These are phyloP conservation scores for Trichoderma gamsii DNA, from an alignment of 495 filamentous ascomycete genomes.

Conservation along the genomic window DNA sequence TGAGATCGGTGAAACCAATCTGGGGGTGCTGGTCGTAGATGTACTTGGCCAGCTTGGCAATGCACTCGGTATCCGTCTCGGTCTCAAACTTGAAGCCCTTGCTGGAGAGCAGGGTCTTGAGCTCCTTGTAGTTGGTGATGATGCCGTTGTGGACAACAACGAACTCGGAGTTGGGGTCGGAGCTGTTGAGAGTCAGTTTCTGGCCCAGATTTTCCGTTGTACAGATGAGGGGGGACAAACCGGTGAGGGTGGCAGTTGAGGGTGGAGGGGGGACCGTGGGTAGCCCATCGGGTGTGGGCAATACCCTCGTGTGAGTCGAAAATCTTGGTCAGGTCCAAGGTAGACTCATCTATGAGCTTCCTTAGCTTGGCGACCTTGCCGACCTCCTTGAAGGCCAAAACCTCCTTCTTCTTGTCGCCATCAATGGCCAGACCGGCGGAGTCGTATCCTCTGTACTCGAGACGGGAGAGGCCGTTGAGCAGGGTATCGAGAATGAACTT, in stretches of 20 bases:
- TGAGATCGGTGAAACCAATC: constrained; percentile 91
- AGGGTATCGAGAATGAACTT: constrained; percentile 91
- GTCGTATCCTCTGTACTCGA: constrained; percentile 96
- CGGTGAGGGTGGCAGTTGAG: constrained; percentile 97
- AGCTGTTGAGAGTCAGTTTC: constrained; percentile 29
- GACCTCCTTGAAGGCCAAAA: constrained; percentile 96
- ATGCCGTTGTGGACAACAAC: constrained; percentile 98
- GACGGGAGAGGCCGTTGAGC: constrained; percentile 83
- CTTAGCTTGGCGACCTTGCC: constrained; percentile 97
- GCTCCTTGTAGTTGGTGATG: constrained; percentile 99
- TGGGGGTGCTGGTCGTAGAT: constrained; percentile 92
- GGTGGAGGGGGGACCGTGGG: constrained; percentile 88
- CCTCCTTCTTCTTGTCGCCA: constrained; percentile 97
- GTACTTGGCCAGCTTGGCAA: constrained; percentile 97
- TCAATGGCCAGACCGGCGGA: constrained; percentile 94
- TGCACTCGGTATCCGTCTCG: constrained; percentile 97
- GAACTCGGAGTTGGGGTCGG: constrained; percentile 89
- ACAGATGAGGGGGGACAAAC: constrained; percentile 45
- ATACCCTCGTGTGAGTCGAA: constrained; percentile 98
- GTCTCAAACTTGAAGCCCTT: constrained; percentile 99
- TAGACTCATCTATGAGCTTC: constrained; percentile 76
- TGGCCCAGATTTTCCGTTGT: not conserved
- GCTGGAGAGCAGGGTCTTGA: constrained; percentile 83
- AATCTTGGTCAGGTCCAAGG: constrained; percentile 79
- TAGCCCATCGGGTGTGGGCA: constrained; percentile 97